A percentile compares a stretch with the other conserved stretches of the same genome.
These are phyloP conservation scores for Neofusicoccum sp. DNA, from an alignment of 2,329 filamentous ascomycete genomes.

Conservation along the genomic window DNA sequence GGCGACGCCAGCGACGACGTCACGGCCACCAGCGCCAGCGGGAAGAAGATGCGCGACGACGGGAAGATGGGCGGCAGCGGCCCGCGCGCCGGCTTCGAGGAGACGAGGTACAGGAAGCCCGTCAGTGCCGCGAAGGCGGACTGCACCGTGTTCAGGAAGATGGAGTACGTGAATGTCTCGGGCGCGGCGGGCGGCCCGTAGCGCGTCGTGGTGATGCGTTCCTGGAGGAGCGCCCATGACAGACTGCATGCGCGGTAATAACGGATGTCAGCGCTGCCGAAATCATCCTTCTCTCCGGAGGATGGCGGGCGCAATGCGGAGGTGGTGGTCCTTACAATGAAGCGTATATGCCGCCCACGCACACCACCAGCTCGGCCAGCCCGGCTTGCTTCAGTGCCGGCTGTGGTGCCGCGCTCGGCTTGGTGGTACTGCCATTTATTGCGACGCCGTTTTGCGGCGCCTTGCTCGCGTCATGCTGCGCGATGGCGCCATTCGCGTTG, in stretches of 20 bases:
- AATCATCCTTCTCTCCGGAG: background rate
- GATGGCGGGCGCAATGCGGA: background rate
- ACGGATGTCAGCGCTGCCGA: background rate
- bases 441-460: conserved; percentile 28
- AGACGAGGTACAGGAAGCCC: conserved; percentile 77
- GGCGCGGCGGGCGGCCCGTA: conserved; percentile 67
- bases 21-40: conserved; percentile 81
- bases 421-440: conserved; percentile 33
- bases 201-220: conserved; percentile 91
- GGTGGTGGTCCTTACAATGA: conserved; percentile 71
- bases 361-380: conserved; percentile 75
- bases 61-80: conserved; percentile 70
- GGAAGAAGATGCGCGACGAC: conserved; percentile 70
- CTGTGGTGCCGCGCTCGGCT: conserved; percentile 32
- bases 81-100: conserved; percentile 58
- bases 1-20: conserved; percentile 90
- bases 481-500: conserved; percentile 29
- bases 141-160: conserved; percentile 96
- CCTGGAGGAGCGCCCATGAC: conserved; percentile 95
- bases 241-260: conserved; percentile 54
- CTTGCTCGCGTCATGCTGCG: conserved; percentile 26
- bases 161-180: conserved; percentile 85
- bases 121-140: conserved; percentile 83
- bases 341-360: conserved; percentile 93
- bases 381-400: conserved; percentile 54